Base-by-base conservation (phyloP, 2,329 filamentous ascomycete genomes). In the Aspergillus costaricaensis region DNA sequence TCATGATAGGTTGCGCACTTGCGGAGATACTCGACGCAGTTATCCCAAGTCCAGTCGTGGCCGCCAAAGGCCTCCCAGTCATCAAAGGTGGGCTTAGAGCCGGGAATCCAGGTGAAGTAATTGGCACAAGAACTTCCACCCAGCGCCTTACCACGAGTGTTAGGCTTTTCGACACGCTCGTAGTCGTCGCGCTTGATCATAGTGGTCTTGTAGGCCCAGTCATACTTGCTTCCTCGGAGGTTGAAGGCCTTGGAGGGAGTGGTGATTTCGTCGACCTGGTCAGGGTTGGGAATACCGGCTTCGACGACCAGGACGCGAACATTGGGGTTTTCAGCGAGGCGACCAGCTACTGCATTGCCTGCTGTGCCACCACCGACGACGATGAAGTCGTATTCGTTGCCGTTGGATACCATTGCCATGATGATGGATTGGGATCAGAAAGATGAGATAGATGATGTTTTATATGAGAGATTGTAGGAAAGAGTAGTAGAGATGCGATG, bases 21-120 rank as follows among this genome's bases (percentile, higher is more conserved):
- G 63, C 80, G 77, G 6, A 87, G 75, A 64, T 86, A 87, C 7
- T 78, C 75, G 3, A 80, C 75, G 41, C 78, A 74, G 8, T 71
- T 75, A 2, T 85, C 79, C 82, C 83, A 88, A 0, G 76, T 86
- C 86, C 86, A 89, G 7, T 79, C 75, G 2, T 75, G 65, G 2
- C 78, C 79, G 27, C 80, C 79, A 57, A 74, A 81, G 39, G 79
- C 76, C 15, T 69, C 77, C 80, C 80, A 83, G 58, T 77, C 72
- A 63, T 82, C 83, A 65, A 85, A 88, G 0, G 85, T 88, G 2
- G 79, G 78, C 57, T 81, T 81, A 58, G 80, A 83, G 2, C 86
- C 86, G 1, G 81, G 84, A 5, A 86, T 78, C 86, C 86, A 88
- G 14, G 85, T 87, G 72, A 84, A 87, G 70, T 88, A 89, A 74